phyloP scores from a whole-genome alignment of 352 stramenopile genomes.

The Phytopythium vexans region DNA sequence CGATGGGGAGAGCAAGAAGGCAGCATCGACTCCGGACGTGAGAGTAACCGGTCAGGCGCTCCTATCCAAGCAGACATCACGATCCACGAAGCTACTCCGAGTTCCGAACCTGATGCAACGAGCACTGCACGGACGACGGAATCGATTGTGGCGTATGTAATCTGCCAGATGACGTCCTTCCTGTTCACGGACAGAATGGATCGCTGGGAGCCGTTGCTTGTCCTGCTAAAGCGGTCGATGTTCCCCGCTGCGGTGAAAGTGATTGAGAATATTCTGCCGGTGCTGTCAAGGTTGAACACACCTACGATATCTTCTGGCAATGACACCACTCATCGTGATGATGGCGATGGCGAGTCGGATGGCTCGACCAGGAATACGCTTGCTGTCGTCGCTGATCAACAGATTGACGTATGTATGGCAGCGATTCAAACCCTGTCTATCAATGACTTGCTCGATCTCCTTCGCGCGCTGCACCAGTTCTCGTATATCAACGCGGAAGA shows the following conservation, averaged over 20 bases:
- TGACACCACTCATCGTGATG: slow-evolving; percentile 5
- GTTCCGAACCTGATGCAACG: slow-evolving; percentile 3
- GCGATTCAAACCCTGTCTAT: slow-evolving; percentile 66
- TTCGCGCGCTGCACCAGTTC: slow-evolving; percentile 55
- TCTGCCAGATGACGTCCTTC: slow-evolving; percentile 82
- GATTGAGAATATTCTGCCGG: slow-evolving; percentile 67
- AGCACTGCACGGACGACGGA: slow-evolving; percentile 63
- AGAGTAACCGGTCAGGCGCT: background rate
- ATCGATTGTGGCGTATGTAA: slow-evolving; percentile 81
- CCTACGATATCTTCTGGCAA: slow-evolving; percentile 8
- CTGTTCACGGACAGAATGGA: slow-evolving; percentile 73
- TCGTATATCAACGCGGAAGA: slow-evolving; percentile 82
- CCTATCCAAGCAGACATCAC: slow-evolving; percentile 12
- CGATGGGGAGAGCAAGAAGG: background rate
- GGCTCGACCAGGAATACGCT: background rate
- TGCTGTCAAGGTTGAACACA: slow-evolving; percentile 55
- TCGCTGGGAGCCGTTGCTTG: slow-evolving; percentile 76
- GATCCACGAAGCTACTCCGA: background rate
- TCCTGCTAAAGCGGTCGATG: slow-evolving; percentile 62
- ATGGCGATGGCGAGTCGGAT: background rate
- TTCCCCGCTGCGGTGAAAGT: slow-evolving; percentile 68
- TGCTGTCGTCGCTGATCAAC: slow-evolving; percentile 36
- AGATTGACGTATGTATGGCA: slow-evolving; percentile 68
- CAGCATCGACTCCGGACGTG: background rate
- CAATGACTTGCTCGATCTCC: slow-evolving; percentile 54